phyloP scores from a whole-genome alignment of 2,329 filamentous ascomycete genomes.

The Grosmannia penicillata region DNA sequence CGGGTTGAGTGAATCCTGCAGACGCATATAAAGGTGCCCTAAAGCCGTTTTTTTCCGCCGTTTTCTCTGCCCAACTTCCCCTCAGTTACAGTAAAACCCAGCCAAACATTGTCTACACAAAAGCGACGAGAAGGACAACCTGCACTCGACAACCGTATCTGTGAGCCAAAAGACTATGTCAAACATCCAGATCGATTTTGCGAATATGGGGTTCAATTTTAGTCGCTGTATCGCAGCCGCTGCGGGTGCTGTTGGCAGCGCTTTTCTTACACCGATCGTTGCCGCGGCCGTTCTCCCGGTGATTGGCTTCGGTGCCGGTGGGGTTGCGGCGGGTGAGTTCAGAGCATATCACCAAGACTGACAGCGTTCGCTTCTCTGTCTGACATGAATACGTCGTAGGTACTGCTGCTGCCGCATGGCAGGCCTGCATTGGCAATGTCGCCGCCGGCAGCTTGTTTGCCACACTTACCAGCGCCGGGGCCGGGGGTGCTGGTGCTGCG shows the following conservation, averaged over 20 bases:
- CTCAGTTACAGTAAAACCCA: too few species aligned
- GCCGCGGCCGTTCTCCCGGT: neutral
- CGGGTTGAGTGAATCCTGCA: too few species aligned
- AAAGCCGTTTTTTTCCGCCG: too few species aligned
- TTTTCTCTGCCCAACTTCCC: too few species aligned
- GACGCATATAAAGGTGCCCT: too few species aligned
- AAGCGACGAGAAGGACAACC: too few species aligned
- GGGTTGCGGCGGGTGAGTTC: constrained; percentile 4
- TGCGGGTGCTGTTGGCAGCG: neutral
- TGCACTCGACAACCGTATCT: too few species aligned
- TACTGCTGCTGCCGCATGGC: constrained; percentile 13
- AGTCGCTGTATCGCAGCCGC: too few species aligned
- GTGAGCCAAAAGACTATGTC: neutral
- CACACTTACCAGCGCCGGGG: constrained; percentile 16
- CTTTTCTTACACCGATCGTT: neutral
- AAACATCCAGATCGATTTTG: too few species aligned
- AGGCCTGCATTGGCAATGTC: constrained; percentile 17
- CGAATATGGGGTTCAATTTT: too few species aligned
- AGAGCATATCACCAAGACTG: neutral
- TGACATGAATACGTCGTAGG: constrained; percentile 12
- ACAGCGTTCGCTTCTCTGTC: too few species aligned
- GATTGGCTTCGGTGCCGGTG: constrained; percentile 3
- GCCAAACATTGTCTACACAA: too few species aligned
- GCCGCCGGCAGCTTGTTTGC: constrained; percentile 14
- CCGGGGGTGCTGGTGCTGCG: constrained; percentile 12